Evolutionary conservation across 495 filamentous ascomycete genomes (phyloP), one percentile per base, ranked within the genome.

Genomic region (Xylaria scruposa): DNA sequence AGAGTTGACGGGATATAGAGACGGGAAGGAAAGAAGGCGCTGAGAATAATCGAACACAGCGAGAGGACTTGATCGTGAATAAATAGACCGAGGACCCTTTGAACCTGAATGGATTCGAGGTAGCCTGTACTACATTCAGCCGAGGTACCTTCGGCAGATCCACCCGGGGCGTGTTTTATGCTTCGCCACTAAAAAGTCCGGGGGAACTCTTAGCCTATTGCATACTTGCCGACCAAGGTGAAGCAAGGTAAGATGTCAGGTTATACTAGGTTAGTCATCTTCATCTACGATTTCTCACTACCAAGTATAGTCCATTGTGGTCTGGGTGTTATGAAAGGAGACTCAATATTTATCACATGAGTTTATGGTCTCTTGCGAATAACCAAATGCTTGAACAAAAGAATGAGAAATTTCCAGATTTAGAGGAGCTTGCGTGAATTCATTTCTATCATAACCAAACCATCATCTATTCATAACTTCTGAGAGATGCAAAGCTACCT

Each of bases 101-200:
- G 40, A 46, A 64, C 15, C 8, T 10, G 5, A 51, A 33, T n/a
- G 44, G 29, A 19, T 12, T 42, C 8, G 9, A 36, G 47, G 19
- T 10, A 53, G n/a, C 64, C 29, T 67, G 29, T 54, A 13, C 10
- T 40, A 47, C 36, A 31, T 70, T 70, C 40, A 62, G 42, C 70
- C 62, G 70, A 71, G 70, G 62, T 44, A 40, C 38, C 8, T 67
- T 71, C 70, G 70, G 70, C 70, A 60, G 70, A 71, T 71, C 70
- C 70, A 64, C 70, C 38, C 24, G 26, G 46, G 47, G 21, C 12
- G 60, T 29, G 9, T 46, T 38, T 12, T n/a, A 17, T 12, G 58
- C 31, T 8, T 38, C 46, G 63, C 46, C 31, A 40, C 63, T 15
- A 53, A 36, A 67, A 53, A 67, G 31, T 67, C 63, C 31, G 63